A percentile compares a stretch with the other conserved stretches of the same genome.
Conservation (phyloP, 2,329 filamentous ascomycete species). For the Phyllachora maydis region DNA sequence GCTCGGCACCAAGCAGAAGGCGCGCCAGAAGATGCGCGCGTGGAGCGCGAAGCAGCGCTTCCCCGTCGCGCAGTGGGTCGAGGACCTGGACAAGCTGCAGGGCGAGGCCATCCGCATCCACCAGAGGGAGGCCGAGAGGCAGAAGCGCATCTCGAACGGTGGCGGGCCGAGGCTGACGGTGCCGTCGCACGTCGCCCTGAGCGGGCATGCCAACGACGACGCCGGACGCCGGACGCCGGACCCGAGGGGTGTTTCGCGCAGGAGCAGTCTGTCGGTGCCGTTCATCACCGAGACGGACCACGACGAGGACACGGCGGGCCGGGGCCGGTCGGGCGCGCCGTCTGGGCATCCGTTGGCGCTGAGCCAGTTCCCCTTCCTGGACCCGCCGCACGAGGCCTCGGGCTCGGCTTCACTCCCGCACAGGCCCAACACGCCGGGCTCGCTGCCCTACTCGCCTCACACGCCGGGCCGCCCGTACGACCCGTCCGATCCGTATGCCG, state of each 20-base stretch:
- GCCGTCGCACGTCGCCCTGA: conserved; percentile 4
- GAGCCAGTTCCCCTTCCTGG: conserved; percentile 3
- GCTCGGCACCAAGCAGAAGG: conserved; percentile 30
- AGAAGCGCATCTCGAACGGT: conserved; percentile 4
- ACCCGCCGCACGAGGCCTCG: background rate
- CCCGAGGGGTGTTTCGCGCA: conserved; percentile 4
- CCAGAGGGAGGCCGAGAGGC: conserved; percentile 11
- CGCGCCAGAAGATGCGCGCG: conserved; percentile 40
- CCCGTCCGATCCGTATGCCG: too few relatives aligned
- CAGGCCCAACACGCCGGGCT: too few relatives aligned
- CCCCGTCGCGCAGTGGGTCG: conserved; percentile 45
- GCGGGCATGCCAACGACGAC: conserved; percentile 2
- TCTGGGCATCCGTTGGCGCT: too few relatives aligned
- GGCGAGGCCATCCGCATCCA: conserved; percentile 33
- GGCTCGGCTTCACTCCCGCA: too few relatives aligned
- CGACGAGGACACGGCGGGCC: conserved; percentile 2
- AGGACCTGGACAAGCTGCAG: conserved; percentile 42
- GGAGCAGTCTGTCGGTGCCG: conserved; percentile 5
- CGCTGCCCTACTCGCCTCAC: conserved; percentile 1
- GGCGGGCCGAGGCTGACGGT: conserved; percentile 5
- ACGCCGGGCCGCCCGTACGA: too few relatives aligned
- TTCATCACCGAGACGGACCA: conserved; percentile 4
- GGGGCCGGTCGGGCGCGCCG: conserved; percentile 3
- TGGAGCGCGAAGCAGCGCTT: conserved; percentile 44
- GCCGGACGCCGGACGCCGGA: conserved; percentile 3